Base-by-base conservation (phyloP, 139 green algal genomes). In the Zygnema circumcarinatum region DNA sequence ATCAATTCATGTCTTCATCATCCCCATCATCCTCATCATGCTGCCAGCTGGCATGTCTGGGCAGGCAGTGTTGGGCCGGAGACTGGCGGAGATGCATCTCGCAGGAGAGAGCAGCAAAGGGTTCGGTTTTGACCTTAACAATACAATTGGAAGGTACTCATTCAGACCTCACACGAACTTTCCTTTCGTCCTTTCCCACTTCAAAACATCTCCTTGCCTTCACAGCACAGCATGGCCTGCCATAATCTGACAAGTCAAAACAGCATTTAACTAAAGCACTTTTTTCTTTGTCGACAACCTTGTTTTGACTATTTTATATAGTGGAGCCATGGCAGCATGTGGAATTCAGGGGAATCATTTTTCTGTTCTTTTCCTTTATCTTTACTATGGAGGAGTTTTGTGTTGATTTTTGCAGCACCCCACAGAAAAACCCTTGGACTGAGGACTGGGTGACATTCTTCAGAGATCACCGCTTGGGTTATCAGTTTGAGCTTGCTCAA, bases 361-460 rank as follows among this genome's bases (percentile, higher is more conserved):
- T 20, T 38, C 21, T 54, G 1, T 29, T 21, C 2, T 69, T 31
- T 47, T 53, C 42, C 29, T 47, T 29, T 83, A 1, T 31, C 2
- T 56, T 84, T 54, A 7, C 52, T 20, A 3, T 22, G 2, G 39
- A 36, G 33, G 7, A 22, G 25, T 2, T 56, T 20, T n/a, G n/a
- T n/a, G n/a, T n/a, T n/a, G n/a, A n/a, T n/a, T n/a, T n/a, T n/a
- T n/a, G 38, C 74, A 95, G 94, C 69, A 98, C 95, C 3, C 94
- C 93, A 1, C 97, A 99, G 90, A 94, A 94, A 73, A 99, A 99
- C 89, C 90, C 83, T 52, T 99, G 96, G 96, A 94, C 88, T 54
- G 89, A 93, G 47, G 87, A 95, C 73, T 97, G 96, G 96, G 81
- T 86, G 86, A 76, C 67, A 29, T 90, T 89, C 80, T 90, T 89